Conservation (phyloP, 495 filamentous ascomycete genomes). For the Penicillium steckii region DNA sequence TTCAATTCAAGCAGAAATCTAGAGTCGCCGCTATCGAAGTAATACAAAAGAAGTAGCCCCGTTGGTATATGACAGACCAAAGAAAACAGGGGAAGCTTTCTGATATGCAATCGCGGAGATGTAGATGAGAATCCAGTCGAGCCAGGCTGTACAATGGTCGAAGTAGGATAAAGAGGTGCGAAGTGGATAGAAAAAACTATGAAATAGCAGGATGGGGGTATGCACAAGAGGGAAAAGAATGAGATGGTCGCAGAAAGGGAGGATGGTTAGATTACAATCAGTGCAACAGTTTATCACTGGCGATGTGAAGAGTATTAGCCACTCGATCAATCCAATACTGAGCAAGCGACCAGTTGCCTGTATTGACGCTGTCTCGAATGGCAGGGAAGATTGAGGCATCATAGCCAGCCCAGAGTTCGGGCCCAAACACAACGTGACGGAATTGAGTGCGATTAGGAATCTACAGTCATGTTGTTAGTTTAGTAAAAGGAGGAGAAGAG, state of each 20-base stretch:
- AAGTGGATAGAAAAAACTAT: neutral
- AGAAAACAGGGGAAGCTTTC: constrained; percentile 3
- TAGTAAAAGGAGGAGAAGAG: neutral
- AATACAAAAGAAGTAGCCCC: constrained; percentile 6
- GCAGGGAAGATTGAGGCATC: constrained; percentile 79
- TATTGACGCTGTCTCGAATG: constrained; percentile 76
- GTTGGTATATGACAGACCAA: constrained; percentile 19
- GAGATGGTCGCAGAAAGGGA: neutral
- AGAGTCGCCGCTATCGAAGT: neutral
- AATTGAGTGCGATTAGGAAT: constrained; percentile 88
- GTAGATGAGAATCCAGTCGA: constrained; percentile 7
- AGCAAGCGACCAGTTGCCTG: constrained; percentile 66
- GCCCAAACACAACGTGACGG: constrained; percentile 89
- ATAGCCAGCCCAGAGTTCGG: constrained; percentile 74
- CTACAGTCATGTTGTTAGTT: constrained; percentile 39
- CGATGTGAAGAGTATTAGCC: constrained; percentile 63
- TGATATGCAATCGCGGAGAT: constrained; percentile 17
- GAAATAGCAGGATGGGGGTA: constrained; percentile 5
- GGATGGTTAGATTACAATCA: constrained; percentile 24
- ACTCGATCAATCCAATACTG: constrained; percentile 70
- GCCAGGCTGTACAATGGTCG: constrained; percentile 27
- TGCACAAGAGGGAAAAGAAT: constrained; percentile 9
- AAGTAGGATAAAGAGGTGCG: constrained; percentile 11
- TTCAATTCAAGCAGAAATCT: neutral
- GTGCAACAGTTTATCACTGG: constrained; percentile 58